These are phyloP conservation scores for Phytophthora colocasiae DNA, from an alignment of 352 stramenopile species.

Conservation along the genomic window DNA sequence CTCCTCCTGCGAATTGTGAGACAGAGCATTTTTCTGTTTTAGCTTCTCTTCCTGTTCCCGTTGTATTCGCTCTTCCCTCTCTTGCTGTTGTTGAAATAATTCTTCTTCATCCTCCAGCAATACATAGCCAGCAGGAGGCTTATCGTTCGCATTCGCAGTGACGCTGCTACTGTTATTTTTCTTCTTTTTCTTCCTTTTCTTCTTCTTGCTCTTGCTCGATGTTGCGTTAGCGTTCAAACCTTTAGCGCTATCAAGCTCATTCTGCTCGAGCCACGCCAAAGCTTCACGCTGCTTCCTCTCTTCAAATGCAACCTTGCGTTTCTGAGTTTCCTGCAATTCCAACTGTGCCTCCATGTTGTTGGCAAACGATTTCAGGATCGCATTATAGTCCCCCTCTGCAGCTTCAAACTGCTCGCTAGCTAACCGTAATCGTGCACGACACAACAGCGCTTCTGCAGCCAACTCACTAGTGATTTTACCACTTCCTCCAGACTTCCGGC, in stretches of 20 bases:
- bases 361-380: constrained; percentile 64
- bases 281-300: constrained; percentile 57
- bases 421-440: constrained; percentile 58
- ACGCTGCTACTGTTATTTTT: constrained; percentile 32
- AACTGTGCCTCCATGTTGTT: constrained; percentile 85
- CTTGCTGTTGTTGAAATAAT: constrained; percentile 27
- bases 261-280: constrained; percentile 60
- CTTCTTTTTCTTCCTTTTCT: constrained; percentile 79
- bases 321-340: constrained; percentile 63
- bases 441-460: constrained; percentile 57
- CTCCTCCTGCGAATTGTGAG: constrained; percentile 1
- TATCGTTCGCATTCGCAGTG: constrained; percentile 10
- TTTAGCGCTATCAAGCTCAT: constrained; percentile 32
- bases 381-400: constrained; percentile 67
- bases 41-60: constrained; percentile 17
- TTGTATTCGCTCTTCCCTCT: constrained; percentile 29
- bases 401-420: constrained; percentile 59
- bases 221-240: constrained; percentile 28
- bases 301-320: constrained; percentile 49
- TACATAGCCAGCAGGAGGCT: constrained; percentile 41
- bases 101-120: constrained; percentile 58
- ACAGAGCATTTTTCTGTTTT: constrained; percentile 3
- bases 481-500: constrained; percentile 19
- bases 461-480: constrained; percentile 66
- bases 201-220: constrained; percentile 66